Percentiles rank a stretch among this genome's conserved stretches.
Evolutionary conservation across 495 filamentous ascomycete species (phyloP).

Genomic region (Penicillium argentinense): DNA sequence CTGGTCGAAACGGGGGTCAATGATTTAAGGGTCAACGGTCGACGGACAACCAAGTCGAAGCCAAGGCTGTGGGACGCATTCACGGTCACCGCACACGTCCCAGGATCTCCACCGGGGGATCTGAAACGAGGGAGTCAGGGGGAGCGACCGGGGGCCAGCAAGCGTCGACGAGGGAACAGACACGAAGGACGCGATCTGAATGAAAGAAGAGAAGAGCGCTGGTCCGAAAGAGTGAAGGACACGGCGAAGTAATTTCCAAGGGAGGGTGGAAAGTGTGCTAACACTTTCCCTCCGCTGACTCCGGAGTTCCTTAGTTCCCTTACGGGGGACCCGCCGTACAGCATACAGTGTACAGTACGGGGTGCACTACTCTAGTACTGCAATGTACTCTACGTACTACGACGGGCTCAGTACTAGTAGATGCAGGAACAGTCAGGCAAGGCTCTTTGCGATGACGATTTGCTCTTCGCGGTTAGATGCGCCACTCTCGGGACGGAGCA

Average conservation of each 20-base stretch:
- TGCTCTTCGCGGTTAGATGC: neutral
- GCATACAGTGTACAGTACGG: neutral
- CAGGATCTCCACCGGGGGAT: slow-evolving; percentile 12
- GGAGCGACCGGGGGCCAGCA: neutral
- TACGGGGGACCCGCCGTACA: slow-evolving; percentile 10
- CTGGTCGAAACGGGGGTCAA: neutral
- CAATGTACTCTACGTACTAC: no score
- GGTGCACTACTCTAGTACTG: no score
- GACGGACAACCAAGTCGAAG: neutral
- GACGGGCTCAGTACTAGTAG: no score
- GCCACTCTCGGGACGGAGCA: no score
- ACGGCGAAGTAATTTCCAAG: slow-evolving; percentile 13
- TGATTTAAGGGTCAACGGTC: neutral
- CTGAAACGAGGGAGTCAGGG: slow-evolving; percentile 21
- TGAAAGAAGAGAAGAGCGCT: slow-evolving; percentile 6
- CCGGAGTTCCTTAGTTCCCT: slow-evolving; percentile 18
- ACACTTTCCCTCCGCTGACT: slow-evolving; percentile 9
- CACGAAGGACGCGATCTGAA: slow-evolving; percentile 1
- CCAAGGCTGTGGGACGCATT: neutral
- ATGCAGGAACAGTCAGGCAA: neutral
- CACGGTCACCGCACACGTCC: slow-evolving; percentile 12
- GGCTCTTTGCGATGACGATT: neutral
- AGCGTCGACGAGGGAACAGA: slow-evolving; percentile 9
- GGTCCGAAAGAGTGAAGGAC: slow-evolving; percentile 34
- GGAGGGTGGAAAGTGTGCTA: slow-evolving; percentile 26